Evolutionary conservation across 352 stramenopile genomes (phyloP).

Genomic region (Peronospora belbahrii): DNA sequence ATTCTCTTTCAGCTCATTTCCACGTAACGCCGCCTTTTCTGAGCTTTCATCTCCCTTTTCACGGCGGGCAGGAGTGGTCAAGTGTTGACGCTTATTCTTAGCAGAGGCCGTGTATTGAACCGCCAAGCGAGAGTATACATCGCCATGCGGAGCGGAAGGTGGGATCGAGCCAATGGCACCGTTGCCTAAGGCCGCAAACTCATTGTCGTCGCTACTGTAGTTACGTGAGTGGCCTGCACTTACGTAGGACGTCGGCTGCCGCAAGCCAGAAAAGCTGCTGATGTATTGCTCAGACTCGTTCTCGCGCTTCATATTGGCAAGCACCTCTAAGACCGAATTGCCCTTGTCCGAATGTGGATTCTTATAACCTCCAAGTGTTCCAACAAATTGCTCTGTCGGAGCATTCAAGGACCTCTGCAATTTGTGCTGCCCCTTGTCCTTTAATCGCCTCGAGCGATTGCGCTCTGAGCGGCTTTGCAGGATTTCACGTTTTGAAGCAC

Average conservation of each 20-base stretch:
- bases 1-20: constrained; percentile 21
- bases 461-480: constrained; percentile 66
- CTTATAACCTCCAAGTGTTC: constrained; percentile 37
- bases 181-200: constrained; percentile 2
- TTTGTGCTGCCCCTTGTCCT: constrained; percentile 54
- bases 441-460: constrained; percentile 60
- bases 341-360: constrained; percentile 47
- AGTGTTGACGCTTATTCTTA: constrained; percentile 69
- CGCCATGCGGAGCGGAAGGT: constrained; percentile 45
- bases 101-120: constrained; percentile 78
- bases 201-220: constrained; percentile 31
- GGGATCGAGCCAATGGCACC: constrained; percentile 25
- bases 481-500: constrained; percentile 72
- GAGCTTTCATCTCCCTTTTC: constrained; percentile 28
- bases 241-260: constrained; percentile 41
- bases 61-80: constrained; percentile 22
- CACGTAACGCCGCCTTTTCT: constrained; percentile 12
- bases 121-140: constrained; percentile 77
- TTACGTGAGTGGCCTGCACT: constrained; percentile 29
- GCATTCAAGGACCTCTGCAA: constrained; percentile 36
- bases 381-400: constrained; percentile 45
- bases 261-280: constrained; percentile 29
- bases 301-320: constrained; percentile 77
- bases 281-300: constrained; percentile 58
- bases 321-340: constrained; percentile 69